Evolutionary conservation across 306 rosid genomes (phyloP), one percentile per base, ranked within the genome.

Genomic region (Medicago ruthenica): DNA sequence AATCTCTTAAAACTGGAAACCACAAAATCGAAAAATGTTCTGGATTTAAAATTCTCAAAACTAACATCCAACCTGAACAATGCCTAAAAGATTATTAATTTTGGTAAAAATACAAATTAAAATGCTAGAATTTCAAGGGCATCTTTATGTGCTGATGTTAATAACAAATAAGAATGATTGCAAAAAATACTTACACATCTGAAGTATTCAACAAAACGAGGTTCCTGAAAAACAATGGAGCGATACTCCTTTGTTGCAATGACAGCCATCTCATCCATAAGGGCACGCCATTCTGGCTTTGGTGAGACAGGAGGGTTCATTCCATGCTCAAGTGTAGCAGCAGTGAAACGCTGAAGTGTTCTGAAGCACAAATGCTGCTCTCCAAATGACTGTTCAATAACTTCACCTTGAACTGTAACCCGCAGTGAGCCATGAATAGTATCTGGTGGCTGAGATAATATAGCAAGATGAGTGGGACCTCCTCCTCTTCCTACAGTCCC

Each of bases 401-500:
- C 99, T 82, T 96, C 99, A 39, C 99, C 99, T 77, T 96, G 99
- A 81, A 96, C 96, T 15, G 99, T 96, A 71, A 96, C 98, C 20
- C 99, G 96, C 58, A 96, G 94, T 0, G 98, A 92, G 34, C 99
- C 99, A 20, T 96, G 91, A 82, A 96, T 83, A 11, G 99, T 96
- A 24, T 92, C 99, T 0, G 98, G 99, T 22, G 99, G 99, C 88
- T 96, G 99, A 71, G 99, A 96, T 82, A 96, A 83, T 79, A 96
- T 92, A 68, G 99, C 99, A 74, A 96, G 97, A 76, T 96, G 99
- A 60, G 99, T 96, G 4, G 99, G 99, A 0, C 99, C 99, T 2
- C 99, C 99, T 83, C 99, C 99, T 83, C 99, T 85, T 47, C 99
- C 99, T 70, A 96, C 99, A 17, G 99, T 96, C 77, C 99, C 99